Conservation (phyloP, 1,284 basidiomycete species). For the Volvariella volvacea region DNA sequence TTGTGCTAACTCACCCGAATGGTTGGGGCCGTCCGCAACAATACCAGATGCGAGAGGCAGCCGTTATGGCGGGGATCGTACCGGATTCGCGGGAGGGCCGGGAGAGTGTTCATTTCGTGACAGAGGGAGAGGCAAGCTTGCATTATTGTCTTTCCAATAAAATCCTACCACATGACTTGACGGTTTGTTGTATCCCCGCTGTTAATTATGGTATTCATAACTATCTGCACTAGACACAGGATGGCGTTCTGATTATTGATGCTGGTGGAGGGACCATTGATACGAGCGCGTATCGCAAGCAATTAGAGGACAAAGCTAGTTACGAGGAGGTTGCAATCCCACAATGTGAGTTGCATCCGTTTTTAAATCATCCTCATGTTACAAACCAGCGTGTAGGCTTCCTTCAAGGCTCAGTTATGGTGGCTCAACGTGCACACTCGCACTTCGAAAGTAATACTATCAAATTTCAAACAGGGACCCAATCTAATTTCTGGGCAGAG, state of each 20-base stretch:
- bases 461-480: too few relatives aligned
- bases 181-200: background rate
- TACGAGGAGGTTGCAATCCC: conserved; percentile 25
- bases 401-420: too few relatives aligned
- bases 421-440: too few relatives aligned
- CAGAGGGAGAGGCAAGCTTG: conserved; percentile 45
- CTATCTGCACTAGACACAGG: too few relatives aligned
- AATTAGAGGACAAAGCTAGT: conserved; percentile 14
- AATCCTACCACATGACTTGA: too few relatives aligned
- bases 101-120: conserved; percentile 36
- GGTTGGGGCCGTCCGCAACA: conserved; percentile 38
- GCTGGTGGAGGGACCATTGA: conserved; percentile 44
- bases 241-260: conserved; percentile 41
- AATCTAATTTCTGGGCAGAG: too few relatives aligned
- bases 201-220: conserved; percentile 18
- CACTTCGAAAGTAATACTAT: too few relatives aligned
- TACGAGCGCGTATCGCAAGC: conserved; percentile 45
- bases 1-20: conserved; percentile 34
- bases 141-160: conserved; percentile 35
- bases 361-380: too few relatives aligned
- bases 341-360: conserved; percentile 20
- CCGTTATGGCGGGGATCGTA: conserved; percentile 28
- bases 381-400: too few relatives aligned
- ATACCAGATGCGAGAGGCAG: conserved; percentile 31
- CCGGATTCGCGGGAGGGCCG: conserved; percentile 24